phyloP scores from a whole-genome alignment of 805 yeast species.

The fission yeast (Schizosaccharomyces pombe) region DNA sequence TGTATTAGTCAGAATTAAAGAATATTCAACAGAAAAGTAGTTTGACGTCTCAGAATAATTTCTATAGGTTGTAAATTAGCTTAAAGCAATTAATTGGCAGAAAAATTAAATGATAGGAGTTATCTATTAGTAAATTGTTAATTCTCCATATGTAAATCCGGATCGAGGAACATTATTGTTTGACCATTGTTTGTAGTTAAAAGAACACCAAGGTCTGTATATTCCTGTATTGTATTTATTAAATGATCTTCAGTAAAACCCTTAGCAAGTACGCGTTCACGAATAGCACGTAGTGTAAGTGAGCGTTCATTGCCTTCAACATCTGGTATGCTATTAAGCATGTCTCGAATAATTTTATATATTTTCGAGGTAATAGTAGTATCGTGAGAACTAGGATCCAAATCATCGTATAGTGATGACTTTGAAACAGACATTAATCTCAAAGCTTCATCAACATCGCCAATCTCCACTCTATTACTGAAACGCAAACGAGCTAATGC shows the following conservation, averaged over 20 bases:
- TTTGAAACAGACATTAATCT: conserved; percentile 72
- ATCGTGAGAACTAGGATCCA: conserved; percentile 24
- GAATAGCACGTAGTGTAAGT: conserved; percentile 26
- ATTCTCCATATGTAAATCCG: conserved; percentile 5
- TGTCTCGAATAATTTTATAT: conserved; percentile 41
- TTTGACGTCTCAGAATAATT: too few species aligned
- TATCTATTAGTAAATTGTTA: too few species aligned
- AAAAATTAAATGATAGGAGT: too few species aligned
- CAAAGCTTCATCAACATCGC: conserved; percentile 88
- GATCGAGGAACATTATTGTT: conserved; percentile 9
- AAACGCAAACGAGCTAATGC: conserved; percentile 82
- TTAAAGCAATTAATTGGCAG: too few species aligned
- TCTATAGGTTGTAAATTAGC: too few species aligned
- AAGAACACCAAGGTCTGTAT: conserved; percentile 52
- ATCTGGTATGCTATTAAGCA: conserved; percentile 20
- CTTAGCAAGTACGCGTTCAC: conserved; percentile 43
- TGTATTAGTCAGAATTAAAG: too few species aligned
- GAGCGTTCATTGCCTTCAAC: conserved; percentile 16
- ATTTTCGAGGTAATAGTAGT: conserved; percentile 44
- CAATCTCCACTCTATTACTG: conserved; percentile 39
- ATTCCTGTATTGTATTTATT: conserved; percentile 50
- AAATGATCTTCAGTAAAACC: conserved; percentile 70
- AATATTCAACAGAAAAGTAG: too few species aligned
- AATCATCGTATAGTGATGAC: conserved; percentile 39
- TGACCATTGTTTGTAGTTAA: conserved; percentile 8